Evolutionary conservation across 2,329 filamentous ascomycete species (phyloP).

Genomic region (Curvularia verruculosa): DNA sequence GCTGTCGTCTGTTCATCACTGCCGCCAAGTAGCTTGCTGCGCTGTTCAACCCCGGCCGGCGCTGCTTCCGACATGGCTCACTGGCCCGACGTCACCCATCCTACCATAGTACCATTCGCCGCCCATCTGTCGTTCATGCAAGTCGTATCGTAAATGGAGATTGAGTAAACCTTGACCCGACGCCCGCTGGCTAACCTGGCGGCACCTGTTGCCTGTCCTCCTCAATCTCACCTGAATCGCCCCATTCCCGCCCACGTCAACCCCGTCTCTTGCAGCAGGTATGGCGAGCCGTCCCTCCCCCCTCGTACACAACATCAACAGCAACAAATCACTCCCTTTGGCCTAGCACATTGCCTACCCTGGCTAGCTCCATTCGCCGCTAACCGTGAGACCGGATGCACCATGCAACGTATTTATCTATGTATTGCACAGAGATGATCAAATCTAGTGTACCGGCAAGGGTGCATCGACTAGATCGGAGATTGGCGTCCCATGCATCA

Average conservation of each 20-base stretch:
- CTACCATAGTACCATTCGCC: neutral
- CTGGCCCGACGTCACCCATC: slow-evolving; percentile 22
- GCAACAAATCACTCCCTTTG: slow-evolving; percentile 10
- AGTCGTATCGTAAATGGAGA: neutral
- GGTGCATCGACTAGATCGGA: neutral
- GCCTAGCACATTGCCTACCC: slow-evolving; percentile 21
- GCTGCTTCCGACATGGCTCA: slow-evolving; percentile 16
- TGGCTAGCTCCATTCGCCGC: slow-evolving; percentile 21
- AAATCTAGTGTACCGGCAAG: neutral
- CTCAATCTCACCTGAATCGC: slow-evolving; percentile 7
- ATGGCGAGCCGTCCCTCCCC: slow-evolving; percentile 21
- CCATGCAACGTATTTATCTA: slow-evolving; percentile 2
- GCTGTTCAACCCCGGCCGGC: slow-evolving; percentile 19
- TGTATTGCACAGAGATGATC: neutral
- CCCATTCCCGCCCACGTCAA: slow-evolving; percentile 1
- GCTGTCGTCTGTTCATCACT: slow-evolving; percentile 12
- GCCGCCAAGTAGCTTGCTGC: slow-evolving; percentile 23
- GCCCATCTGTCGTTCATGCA: neutral
- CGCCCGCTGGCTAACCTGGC: neutral
- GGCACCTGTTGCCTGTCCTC: neutral
- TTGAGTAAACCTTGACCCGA: neutral
- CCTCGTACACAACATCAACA: slow-evolving; percentile 14
- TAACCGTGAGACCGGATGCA: slow-evolving; percentile 5
- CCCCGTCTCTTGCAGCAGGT: slow-evolving; percentile 23
- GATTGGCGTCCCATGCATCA: neutral